Conservation (phyloP, 805 yeast genomes). For the Candida mattraensis region DNA sequence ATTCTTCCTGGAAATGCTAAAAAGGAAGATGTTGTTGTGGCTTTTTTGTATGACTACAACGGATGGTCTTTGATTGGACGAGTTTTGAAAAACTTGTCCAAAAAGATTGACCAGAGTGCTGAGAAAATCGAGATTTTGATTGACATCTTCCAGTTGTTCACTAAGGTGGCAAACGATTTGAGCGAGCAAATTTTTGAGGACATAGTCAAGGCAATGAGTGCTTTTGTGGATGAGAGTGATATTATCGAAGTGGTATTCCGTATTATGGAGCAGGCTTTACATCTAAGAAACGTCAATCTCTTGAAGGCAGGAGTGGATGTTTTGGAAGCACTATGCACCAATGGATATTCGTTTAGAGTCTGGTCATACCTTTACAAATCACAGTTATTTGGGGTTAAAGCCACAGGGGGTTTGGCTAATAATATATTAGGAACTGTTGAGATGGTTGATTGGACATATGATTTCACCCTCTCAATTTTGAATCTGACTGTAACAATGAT, state of each 20-base stretch:
- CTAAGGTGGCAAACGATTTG: constrained; percentile 44
- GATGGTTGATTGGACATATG: constrained; percentile 63
- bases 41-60: constrained; percentile 71
- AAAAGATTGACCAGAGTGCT: constrained; percentile 36
- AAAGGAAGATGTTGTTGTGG: constrained; percentile 39
- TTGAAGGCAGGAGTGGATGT: constrained; percentile 49
- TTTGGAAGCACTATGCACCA: constrained; percentile 44
- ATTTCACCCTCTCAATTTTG: constrained; percentile 61
- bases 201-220: constrained; percentile 35
- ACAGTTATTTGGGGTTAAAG: constrained; percentile 57
- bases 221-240: constrained; percentile 33
- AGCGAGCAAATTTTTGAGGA: constrained; percentile 30
- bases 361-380: constrained; percentile 80
- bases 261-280: constrained; percentile 68
- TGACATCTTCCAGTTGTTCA: constrained; percentile 51
- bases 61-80: constrained; percentile 91
- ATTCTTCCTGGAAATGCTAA: constrained; percentile 47
- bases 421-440: constrained; percentile 71
- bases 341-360: constrained; percentile 58
- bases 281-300: constrained; percentile 48
- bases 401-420: constrained; percentile 63
- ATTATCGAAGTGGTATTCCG: constrained; percentile 57
- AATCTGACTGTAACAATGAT: constrained; percentile 54
- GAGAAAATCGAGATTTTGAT: constrained; percentile 42
- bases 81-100: constrained; percentile 61